Evolutionary conservation across 2,329 filamentous ascomycete species (phyloP).

Genomic region (Aspergillus quadricinctus): DNA sequence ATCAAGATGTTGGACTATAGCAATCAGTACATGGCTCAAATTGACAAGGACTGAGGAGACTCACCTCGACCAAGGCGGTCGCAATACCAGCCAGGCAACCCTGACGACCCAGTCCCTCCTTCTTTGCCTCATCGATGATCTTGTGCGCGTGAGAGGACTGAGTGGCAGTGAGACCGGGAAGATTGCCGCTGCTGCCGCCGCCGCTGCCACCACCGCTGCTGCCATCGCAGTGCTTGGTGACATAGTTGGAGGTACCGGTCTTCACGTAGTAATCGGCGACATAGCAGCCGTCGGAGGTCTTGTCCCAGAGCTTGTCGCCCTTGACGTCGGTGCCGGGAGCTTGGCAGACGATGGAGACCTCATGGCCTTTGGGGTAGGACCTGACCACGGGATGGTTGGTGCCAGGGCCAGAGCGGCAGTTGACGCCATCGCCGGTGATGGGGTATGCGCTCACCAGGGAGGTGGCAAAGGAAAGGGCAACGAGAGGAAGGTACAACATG

Average conservation of each 20-base stretch:
- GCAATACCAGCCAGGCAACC: slow-evolving; percentile 19
- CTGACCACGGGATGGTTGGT: slow-evolving; percentile 13
- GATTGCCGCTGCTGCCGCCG: slow-evolving; percentile 3
- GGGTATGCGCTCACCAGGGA: slow-evolving; percentile 14
- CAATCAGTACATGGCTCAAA: background rate
- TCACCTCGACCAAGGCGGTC: slow-evolving; percentile 19
- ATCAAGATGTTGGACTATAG: slow-evolving; percentile 13
- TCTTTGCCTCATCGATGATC: slow-evolving; percentile 18
- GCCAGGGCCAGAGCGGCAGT: slow-evolving; percentile 20
- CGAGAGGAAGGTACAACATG: background rate
- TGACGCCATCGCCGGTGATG: slow-evolving; percentile 14
- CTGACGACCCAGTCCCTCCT: slow-evolving; percentile 12
- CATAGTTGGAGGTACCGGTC: slow-evolving; percentile 12
- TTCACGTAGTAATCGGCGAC: slow-evolving; percentile 25
- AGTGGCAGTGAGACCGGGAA: slow-evolving; percentile 14
- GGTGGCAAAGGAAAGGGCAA: slow-evolving; percentile 4
- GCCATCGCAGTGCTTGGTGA: slow-evolving; percentile 3
- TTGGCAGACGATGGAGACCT: slow-evolving; percentile 13
- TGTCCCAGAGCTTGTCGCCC: slow-evolving; percentile 20
- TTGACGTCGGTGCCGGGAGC: slow-evolving; percentile 12
- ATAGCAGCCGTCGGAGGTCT: slow-evolving; percentile 23
- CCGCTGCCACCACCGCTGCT: background rate
- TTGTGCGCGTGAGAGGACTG: slow-evolving; percentile 16
- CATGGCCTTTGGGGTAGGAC: slow-evolving; percentile 9
- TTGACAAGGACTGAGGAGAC: background rate